phyloP scores from a whole-genome alignment of 768 basidiomycete species.

The Boletus sp. region DNA sequence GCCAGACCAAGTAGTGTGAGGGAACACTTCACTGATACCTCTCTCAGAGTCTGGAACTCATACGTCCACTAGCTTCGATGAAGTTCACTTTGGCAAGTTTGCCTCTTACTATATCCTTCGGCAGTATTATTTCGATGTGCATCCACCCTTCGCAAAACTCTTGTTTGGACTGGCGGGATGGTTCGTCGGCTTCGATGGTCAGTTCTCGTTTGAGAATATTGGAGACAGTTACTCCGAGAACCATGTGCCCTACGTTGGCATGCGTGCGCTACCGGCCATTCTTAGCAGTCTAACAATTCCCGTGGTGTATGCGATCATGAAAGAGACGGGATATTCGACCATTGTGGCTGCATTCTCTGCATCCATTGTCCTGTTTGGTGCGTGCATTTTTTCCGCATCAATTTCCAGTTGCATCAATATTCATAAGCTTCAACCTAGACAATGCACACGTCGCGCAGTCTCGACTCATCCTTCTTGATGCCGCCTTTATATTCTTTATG shows the following conservation, averaged over 20 bases:
- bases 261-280: slow-evolving; percentile 90
- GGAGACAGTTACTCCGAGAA: slow-evolving; percentile 87
- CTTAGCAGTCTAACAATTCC: slow-evolving; percentile 89
- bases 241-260: slow-evolving; percentile 91
- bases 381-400: slow-evolving; percentile 27
- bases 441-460: slow-evolving; percentile 95
- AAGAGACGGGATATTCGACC: slow-evolving; percentile 94
- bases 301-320: slow-evolving; percentile 94
- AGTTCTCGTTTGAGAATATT: slow-evolving; percentile 92
- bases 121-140: slow-evolving; percentile 99
- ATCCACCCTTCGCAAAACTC: slow-evolving; percentile 95
- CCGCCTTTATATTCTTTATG: slow-evolving; percentile 94
- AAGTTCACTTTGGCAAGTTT: slow-evolving; percentile 99
- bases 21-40: slow-evolving; percentile 14
- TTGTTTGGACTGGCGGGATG: slow-evolving; percentile 92
- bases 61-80: slow-evolving; percentile 70
- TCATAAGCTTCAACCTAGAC: slow-evolving; percentile 49
- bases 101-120: slow-evolving; percentile 90
- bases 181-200: slow-evolving; percentile 95
- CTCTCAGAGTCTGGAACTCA: slow-evolving; percentile 5
- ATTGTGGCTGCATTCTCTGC: slow-evolving; percentile 91
- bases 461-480: slow-evolving; percentile 95
- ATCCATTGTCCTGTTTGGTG: slow-evolving; percentile 82
- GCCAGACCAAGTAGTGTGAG: slow-evolving; percentile 93
- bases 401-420: not conserved